Percentiles rank a stretch among this genome's conserved stretches.
Conservation (phyloP, 140 eudicot species). For the Senecio squalidus region DNA sequence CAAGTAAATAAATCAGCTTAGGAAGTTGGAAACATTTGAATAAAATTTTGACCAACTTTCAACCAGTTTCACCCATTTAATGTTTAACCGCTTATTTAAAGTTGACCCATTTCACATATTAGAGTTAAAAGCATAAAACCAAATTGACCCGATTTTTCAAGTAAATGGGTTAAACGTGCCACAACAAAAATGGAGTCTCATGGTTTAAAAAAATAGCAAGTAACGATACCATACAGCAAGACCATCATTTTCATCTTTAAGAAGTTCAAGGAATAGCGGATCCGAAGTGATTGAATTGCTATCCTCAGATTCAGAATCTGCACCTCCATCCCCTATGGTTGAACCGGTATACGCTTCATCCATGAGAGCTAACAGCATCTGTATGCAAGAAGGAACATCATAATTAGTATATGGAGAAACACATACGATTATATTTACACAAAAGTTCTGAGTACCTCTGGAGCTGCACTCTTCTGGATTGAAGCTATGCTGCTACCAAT, state of each 20-base stretch:
- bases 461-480: constrained; percentile 88
- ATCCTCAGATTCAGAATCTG: constrained; percentile 88
- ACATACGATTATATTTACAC: background rate
- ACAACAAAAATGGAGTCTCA: background rate
- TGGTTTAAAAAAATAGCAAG: constrained; percentile 10
- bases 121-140: too few relatives aligned
- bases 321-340: constrained; percentile 88
- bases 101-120: too few relatives aligned
- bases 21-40: too few relatives aligned
- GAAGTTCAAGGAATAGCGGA: constrained; percentile 80
- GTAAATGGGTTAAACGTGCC: too few relatives aligned
- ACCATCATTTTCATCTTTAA: constrained; percentile 97
- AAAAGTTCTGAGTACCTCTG: constrained; percentile 53
- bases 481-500: constrained; percentile 93
- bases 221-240: constrained; percentile 67
- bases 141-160: too few relatives aligned
- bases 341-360: constrained; percentile 99
- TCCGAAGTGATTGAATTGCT: constrained; percentile 77
- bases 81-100: too few relatives aligned
- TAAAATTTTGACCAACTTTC: too few relatives aligned
- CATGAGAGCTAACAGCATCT: constrained; percentile 97
- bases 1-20: too few relatives aligned
- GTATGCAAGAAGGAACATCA: constrained; percentile 15
- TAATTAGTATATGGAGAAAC: background rate
- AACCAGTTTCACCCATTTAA: too few relatives aligned